Percentiles rank a stretch among this genome's conserved stretches.
Evolutionary conservation across 2,329 filamentous ascomycete genomes (phyloP).

Genomic region (Penicillium decumbens): DNA sequence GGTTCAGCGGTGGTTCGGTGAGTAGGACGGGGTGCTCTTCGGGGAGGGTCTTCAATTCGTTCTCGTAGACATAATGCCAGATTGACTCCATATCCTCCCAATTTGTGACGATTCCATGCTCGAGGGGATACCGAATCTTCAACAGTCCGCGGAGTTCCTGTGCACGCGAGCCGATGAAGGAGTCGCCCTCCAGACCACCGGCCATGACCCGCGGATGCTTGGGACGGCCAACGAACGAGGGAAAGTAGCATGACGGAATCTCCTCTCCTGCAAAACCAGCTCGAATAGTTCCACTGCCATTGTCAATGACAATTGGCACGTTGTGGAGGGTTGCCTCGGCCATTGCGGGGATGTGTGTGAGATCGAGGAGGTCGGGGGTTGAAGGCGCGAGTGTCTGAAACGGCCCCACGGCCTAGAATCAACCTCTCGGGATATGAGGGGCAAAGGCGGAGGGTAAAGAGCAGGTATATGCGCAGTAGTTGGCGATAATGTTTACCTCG

Average conservation of each 20-base stretch:
- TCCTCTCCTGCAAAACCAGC: constrained; percentile 96
- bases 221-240: constrained; percentile 91
- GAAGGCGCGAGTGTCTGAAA: constrained; percentile 22
- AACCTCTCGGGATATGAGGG: constrained; percentile 11
- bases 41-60: constrained; percentile 91
- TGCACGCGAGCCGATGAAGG: constrained; percentile 91
- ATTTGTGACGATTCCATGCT: constrained; percentile 97
- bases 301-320: constrained; percentile 97
- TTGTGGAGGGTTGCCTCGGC: constrained; percentile 75
- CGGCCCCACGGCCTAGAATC: constrained; percentile 31
- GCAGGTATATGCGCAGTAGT: constrained; percentile 12
- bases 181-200: constrained; percentile 92
- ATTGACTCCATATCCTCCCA: constrained; percentile 99
- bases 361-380: constrained; percentile 16
- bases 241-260: constrained; percentile 92
- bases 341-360: constrained; percentile 44
- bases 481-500: constrained; percentile 12
- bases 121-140: constrained; percentile 92
- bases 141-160: constrained; percentile 85
- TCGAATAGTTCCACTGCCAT: constrained; percentile 94
- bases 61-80: constrained; percentile 96
- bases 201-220: constrained; percentile 93
- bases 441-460: constrained; percentile 5
- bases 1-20: constrained; percentile 93
- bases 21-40: constrained; percentile 98